These are phyloP conservation scores for Magnolia kwangsiensis DNA, from an alignment of 164 flowering plant genomes.

Conservation along the genomic window DNA sequence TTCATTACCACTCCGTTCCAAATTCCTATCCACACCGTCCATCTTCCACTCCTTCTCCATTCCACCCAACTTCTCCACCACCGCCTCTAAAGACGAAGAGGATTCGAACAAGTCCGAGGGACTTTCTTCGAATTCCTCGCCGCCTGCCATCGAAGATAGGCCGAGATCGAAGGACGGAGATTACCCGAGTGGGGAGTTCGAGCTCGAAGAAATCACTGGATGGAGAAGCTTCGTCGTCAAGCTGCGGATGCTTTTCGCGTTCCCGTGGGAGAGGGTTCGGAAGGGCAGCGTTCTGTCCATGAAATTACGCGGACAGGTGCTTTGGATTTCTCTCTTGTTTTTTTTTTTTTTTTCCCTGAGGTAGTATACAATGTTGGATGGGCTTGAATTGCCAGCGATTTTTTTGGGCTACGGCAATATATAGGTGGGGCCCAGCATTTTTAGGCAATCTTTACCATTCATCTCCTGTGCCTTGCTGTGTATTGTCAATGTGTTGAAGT, in stretches of 20 bases:
- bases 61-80: conserved; percentile 4
- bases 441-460: not conserved
- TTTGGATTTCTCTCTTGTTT: not conserved
- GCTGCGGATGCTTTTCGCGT: conserved; percentile 65
- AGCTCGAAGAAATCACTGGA: conserved; percentile 37
- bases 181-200: conserved; percentile 73
- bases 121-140: conserved; percentile 1
- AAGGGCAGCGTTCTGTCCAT: conserved; percentile 78
- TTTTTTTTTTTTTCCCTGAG: not conserved
- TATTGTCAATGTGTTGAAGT: not conserved
- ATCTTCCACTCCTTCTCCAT: not conserved
- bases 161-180: conserved; percentile 21
- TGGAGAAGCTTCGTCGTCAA: conserved; percentile 65
- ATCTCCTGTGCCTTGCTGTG: not conserved
- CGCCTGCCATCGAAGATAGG: conserved; percentile 18
- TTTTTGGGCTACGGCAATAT: not conserved
- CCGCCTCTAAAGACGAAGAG: conserved; percentile 3
- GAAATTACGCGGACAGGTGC: conserved; percentile 87
- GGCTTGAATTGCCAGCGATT: not conserved
- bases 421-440: not conserved
- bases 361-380: not conserved
- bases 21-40: not conserved
- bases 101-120: not conserved
- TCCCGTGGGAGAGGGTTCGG: conserved; percentile 80
- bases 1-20: not conserved